Base-by-base conservation (phyloP, 2,329 filamentous ascomycete species). In the Cladosporium cucumerinum region DNA sequence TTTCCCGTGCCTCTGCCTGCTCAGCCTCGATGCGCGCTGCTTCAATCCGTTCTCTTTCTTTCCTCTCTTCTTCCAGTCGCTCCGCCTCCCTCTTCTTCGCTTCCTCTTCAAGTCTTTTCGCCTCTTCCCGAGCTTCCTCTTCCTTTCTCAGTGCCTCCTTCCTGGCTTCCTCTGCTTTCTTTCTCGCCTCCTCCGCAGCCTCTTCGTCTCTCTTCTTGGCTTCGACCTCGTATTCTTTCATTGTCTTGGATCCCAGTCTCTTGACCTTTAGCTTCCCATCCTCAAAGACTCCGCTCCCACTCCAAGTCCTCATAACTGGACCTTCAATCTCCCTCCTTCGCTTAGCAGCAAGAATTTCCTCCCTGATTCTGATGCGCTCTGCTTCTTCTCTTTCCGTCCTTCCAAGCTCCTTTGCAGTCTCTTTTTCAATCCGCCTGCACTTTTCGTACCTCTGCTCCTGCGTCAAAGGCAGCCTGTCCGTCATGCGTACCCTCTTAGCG, bases 321-420 rank as follows among this genome's bases (percentile, higher is more conserved):
- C 95, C 95, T 62, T 94, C 89, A 10, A 98, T 84, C 59, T 90
- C 92, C 57, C 93, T 87, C 75, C 93, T 92, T 72, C 96, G 91
- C 70, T 98, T 82, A 16, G 94, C 95, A 46, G 94, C 93, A 57
- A 98, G 82, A 78, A 90, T 94, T 48, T 88, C 90, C 68, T 87
- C 86, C 67, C 94, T 86, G 73, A 96, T 91, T 72, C 94, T 92
- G 69, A 93, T 90, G 65, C 94, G 87, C 75, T 90, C 88, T 78
- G 92, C 93, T 79, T 99, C 95, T 7, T 92, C 91, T 76, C 92
- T 90, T 77, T 98, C 93, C 93, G 94, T 98, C 64, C 92, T 85
- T 74, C 97, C 73, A 97, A 80, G 77, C 90, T 98, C 82, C 92
- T 96, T 70, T n/a, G 70, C 89, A 86, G 77, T 99, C 72, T 89